Evolutionary conservation across 192 early-diverging fungal genomes (phyloP).

Genomic region (Gonapodya sp.): DNA sequence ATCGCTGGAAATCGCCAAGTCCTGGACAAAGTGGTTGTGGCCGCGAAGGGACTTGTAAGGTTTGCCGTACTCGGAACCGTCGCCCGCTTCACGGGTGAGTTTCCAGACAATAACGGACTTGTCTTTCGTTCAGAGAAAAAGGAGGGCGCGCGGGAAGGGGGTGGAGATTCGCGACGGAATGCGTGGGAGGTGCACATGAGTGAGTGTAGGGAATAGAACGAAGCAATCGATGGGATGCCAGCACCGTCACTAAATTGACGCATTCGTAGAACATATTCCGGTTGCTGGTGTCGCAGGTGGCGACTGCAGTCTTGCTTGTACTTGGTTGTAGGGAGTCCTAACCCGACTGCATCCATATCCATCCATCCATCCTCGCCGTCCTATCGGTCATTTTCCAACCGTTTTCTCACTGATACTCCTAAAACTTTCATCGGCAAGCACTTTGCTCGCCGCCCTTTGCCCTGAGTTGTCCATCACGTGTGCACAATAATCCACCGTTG

Average conservation of each 20-base stretch:
- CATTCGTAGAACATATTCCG: too few relatives aligned
- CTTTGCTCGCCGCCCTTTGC: too few relatives aligned
- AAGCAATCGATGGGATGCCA: too few relatives aligned
- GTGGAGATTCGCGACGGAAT: slow-evolving; percentile 15
- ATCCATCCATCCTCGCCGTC: slow-evolving; percentile 12
- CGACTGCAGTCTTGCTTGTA: not conserved
- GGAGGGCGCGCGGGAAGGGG: slow-evolving; percentile 14
- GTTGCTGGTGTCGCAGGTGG: not conserved
- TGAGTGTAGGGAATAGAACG: too few relatives aligned
- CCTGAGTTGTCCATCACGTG: too few relatives aligned
- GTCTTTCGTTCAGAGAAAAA: slow-evolving; percentile 51
- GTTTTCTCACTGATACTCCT: too few relatives aligned
- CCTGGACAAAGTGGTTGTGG: slow-evolving; percentile 99
- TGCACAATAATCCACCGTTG: too few relatives aligned
- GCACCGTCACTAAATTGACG: too few relatives aligned
- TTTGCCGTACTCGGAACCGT: slow-evolving; percentile 68
- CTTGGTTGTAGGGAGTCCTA: too few relatives aligned
- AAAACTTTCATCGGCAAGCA: too few relatives aligned
- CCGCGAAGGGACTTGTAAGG: slow-evolving; percentile 83
- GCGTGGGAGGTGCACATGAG: too few relatives aligned
- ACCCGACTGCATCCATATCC: not conserved
- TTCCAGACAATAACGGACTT: slow-evolving; percentile 98
- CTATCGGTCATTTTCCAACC: not conserved
- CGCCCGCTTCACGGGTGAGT: slow-evolving; percentile 78
- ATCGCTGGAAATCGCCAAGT: slow-evolving; percentile 97